Base-by-base conservation (phyloP, 805 yeast species). In the Metschnikowia lachancei region DNA sequence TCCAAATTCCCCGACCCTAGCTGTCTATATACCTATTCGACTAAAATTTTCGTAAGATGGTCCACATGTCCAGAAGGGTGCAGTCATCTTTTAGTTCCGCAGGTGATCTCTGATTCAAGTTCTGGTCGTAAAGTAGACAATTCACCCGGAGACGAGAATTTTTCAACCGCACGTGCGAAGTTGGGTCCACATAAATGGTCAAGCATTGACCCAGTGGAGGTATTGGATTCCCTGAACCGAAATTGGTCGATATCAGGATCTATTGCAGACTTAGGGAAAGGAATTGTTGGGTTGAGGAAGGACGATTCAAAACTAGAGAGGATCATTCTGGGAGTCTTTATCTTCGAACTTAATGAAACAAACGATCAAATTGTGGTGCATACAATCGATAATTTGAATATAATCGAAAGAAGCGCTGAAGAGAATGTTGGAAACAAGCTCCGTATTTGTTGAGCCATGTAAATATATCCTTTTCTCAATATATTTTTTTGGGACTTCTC, bases 371-470 rank as follows among this genome's bases (percentile, higher is more conserved):
- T 85, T 29, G 38, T 70, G 6, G 87, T 81, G 4, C 87, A 84
- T 58, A 81, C 86, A 2, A 72, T 85, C 28, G 92, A 85, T 54
- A 76, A 82, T 54, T 72, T 85, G 46, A 83, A 83, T 49, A 69
- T 83, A 36, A 63, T 79, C 19, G 86, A 82, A 55, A 72, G 47
- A 16, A 42, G 28, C 6, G 45, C 50, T n/a, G 52, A 50, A 36
- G 41, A 43, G 37, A 33, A 34, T 18, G 48, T 45, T 11, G 45
- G 26, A 9, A 32, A 36, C 17, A 52, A 55, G 35, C 54, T 55
- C 4, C 49, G 57, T 9, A 52, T 52, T 32, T 55, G 59, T 26
- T 38, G 41, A 28, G 8, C 12, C 37, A 16, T 43, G 51, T 47
- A 47, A 33, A 44, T 47, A 47, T 22, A 26, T 29, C 20, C 24